Evolutionary conservation across 2,329 filamentous ascomycete species (phyloP).

Genomic region (Ramularia collo-cygni): DNA sequence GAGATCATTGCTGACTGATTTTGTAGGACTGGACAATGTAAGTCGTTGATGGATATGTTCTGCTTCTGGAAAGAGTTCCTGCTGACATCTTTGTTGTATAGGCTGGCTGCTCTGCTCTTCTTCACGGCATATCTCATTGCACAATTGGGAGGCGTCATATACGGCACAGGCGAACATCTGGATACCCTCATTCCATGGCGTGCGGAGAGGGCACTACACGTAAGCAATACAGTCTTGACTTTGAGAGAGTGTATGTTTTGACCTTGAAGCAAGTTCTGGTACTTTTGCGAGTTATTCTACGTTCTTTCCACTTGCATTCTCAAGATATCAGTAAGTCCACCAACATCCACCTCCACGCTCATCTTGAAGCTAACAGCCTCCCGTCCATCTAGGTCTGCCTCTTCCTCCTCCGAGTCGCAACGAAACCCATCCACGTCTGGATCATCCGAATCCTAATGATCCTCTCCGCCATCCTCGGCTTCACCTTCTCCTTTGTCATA

Average conservation of each 20-base stretch:
- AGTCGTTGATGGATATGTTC: too few species aligned
- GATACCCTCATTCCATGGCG: conserved; percentile 24
- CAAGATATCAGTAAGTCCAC: conserved; percentile 38
- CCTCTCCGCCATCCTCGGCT: conserved; percentile 40
- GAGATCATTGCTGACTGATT: too few species aligned
- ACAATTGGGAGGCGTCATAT: conserved; percentile 33
- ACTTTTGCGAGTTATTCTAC: conserved; percentile 52
- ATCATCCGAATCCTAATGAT: conserved; percentile 43
- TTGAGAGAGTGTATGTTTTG: neutral
- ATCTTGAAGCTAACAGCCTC: too few species aligned
- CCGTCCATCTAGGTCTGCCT: conserved; percentile 33
- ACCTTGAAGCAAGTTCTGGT: conserved; percentile 39
- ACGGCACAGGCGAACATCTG: conserved; percentile 36
- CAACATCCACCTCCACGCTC: too few species aligned
- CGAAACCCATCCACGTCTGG: conserved; percentile 38
- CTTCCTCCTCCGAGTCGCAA: conserved; percentile 48
- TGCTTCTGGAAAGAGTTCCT: too few species aligned
- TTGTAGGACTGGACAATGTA: conserved; percentile 34
- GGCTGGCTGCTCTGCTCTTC: conserved; percentile 30
- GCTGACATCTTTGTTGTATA: too few species aligned
- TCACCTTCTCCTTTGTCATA: conserved; percentile 46
- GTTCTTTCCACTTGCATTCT: conserved; percentile 42
- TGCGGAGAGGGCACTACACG: conserved; percentile 18
- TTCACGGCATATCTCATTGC: conserved; percentile 37
- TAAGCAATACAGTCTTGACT: conserved; percentile 4